These are phyloP conservation scores for Ganoderma boninense DNA, from an alignment of 1,284 basidiomycete genomes.

Conservation along the genomic window DNA sequence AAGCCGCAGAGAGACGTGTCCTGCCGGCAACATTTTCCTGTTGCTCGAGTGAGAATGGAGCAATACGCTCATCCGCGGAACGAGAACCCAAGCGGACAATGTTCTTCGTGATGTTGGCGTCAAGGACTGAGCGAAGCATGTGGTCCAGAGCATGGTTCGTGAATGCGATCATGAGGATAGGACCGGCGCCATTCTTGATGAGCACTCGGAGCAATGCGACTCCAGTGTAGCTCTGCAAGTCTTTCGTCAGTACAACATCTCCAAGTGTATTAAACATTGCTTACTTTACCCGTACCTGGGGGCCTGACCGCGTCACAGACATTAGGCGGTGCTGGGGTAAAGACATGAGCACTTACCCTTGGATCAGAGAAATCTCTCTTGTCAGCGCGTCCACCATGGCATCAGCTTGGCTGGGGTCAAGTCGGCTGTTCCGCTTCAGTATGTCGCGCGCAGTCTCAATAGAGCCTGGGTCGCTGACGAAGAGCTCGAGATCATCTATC, in stretches of 20 bases:
- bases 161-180: slow-evolving; percentile 74
- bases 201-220: slow-evolving; percentile 72
- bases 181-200: slow-evolving; percentile 56
- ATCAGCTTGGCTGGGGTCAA: slow-evolving; percentile 75
- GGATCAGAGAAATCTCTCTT: slow-evolving; percentile 69
- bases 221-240: slow-evolving; percentile 66
- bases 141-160: slow-evolving; percentile 84
- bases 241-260: not conserved
- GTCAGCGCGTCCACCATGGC: slow-evolving; percentile 68
- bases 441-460: slow-evolving; percentile 49
- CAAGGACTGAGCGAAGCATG: slow-evolving; percentile 66
- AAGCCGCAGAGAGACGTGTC: slow-evolving; percentile 50
- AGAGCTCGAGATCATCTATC: slow-evolving; percentile 30
- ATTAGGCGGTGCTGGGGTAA: not conserved
- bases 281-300: slow-evolving; percentile 79
- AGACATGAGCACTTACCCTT: slow-evolving; percentile 63
- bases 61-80: slow-evolving; percentile 65
- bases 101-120: slow-evolving; percentile 65
- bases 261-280: not conserved
- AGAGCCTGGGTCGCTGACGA: slow-evolving; percentile 29
- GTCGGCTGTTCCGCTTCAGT: slow-evolving; percentile 54
- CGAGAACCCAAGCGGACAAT: slow-evolving; percentile 72
- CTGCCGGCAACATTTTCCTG: slow-evolving; percentile 55
- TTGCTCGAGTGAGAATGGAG: slow-evolving; percentile 63
- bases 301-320: slow-evolving; percentile 50